phyloP scores from a whole-genome alignment of 2,329 filamentous ascomycete genomes.

The Ambrosiella xylebori region DNA sequence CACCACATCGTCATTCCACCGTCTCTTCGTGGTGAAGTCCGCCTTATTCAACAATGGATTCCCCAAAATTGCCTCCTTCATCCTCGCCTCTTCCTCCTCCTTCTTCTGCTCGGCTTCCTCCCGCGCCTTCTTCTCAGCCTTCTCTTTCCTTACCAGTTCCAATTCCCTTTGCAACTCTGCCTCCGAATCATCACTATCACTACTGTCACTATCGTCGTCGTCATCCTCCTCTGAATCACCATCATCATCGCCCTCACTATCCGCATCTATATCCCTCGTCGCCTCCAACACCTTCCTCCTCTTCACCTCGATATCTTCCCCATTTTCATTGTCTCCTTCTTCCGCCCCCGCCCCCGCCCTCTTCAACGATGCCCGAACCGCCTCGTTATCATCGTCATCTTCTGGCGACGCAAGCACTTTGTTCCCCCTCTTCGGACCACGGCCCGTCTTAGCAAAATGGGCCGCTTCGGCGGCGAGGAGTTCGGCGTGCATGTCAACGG shows the following conservation, averaged over 20 bases:
- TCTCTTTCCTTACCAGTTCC: constrained; percentile 80
- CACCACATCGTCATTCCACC: constrained; percentile 97
- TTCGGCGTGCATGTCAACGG: constrained; percentile 73
- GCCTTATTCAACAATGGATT: constrained; percentile 81
- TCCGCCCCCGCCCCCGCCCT: constrained; percentile 20
- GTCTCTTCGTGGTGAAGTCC: constrained; percentile 77
- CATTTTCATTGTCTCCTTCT: constrained; percentile 39
- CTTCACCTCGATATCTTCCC: constrained; percentile 61
- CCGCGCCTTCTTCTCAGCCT: constrained; percentile 42
- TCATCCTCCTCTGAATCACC: constrained; percentile 28
- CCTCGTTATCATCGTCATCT: constrained; percentile 32
- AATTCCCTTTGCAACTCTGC: constrained; percentile 83
- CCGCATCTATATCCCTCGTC: constrained; percentile 70
- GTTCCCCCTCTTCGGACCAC: constrained; percentile 42
- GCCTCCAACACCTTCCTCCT: constrained; percentile 75
- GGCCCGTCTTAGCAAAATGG: constrained; percentile 56
- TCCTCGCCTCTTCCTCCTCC: constrained; percentile 65
- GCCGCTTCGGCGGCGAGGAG: constrained; percentile 75
- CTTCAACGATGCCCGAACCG: constrained; percentile 17
- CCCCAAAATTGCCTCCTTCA: constrained; percentile 75
- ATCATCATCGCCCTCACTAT: constrained; percentile 42
- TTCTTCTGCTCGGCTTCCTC: constrained; percentile 62
- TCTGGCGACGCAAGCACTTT: constrained; percentile 23
- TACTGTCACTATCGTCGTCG: constrained; percentile 33
- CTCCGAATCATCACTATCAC: constrained; percentile 63